Evolutionary conservation across 108 stramenopile genomes (phyloP), one percentile per base, ranked within the genome.

Genomic region (Craspedostauros australis): DNA sequence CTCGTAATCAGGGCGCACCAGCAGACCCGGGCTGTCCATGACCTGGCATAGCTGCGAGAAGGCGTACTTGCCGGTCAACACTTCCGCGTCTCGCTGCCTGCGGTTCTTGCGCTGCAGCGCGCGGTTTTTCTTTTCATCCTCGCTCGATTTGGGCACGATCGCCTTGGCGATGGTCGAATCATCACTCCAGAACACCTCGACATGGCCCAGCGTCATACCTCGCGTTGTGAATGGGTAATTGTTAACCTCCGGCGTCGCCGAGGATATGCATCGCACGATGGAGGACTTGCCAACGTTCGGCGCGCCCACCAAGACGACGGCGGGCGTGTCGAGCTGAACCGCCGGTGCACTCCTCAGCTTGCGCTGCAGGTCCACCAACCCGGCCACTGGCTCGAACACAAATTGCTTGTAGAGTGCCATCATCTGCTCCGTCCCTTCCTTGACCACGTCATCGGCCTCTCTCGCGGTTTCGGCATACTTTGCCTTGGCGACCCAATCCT

Each of bases 191-290:
- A 84, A 88, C 7, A 91, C 85, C 64, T 85, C 84, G 30, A 97
- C 86, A 75, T 98, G 97, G 0, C 97, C 97, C 30, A 98, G 47
- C 6, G 95, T 92, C 86, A 98, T 90, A 22, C 94, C 95, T 8
- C 95, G 70, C 5, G 97, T 98, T 21, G 97, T 98, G 72, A 98
- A 98, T 0, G 95, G 94, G 64, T 98, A 98, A 57, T 94, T 93
- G 80, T 89, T 93, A 0, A 98, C 93, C 70, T 95, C 97, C 2
- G 97, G 97, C 4, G 88, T 94, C 18, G 89, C 95, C 16, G 89
- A 86, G 8, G 87, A 88, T 20, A 98, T 86, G 3, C 61, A 72
- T 39, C 95, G 63, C 2, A 98, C 93, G 29, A 98, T 93, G 22
- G 80, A 81, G 14, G 85, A 88, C 62, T 95, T 97, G 31, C 97